Evolutionary conservation across 352 stramenopile species (phyloP).

Genomic region (Globisporangium echinulatum): DNA sequence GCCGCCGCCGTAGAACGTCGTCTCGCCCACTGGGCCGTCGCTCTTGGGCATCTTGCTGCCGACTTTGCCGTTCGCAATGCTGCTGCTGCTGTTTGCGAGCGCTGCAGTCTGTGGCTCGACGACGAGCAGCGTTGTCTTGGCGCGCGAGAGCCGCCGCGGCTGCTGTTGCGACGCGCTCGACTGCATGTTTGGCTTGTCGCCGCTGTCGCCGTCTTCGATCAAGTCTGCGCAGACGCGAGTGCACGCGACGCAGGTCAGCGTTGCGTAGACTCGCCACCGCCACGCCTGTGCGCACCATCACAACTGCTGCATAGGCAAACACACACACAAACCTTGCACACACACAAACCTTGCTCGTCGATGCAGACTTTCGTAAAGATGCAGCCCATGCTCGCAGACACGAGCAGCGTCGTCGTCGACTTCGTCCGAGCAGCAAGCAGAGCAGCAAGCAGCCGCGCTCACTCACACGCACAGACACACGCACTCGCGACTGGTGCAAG

Average conservation of each 20-base stretch:
- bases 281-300: background rate
- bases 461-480: no score
- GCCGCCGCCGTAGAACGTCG: slow-evolving; percentile 48
- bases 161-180: background rate
- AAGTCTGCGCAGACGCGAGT: background rate
- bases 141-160: slow-evolving; percentile 22
- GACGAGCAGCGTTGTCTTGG: slow-evolving; percentile 34
- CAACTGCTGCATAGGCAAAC: background rate
- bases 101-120: slow-evolving; percentile 14
- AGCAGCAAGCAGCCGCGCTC: no score
- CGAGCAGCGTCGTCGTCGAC: no score
- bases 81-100: slow-evolving; percentile 5
- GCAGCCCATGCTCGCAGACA: slow-evolving; percentile 12
- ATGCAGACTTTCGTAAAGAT: slow-evolving; percentile 17
- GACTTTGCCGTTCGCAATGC: background rate
- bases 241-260: background rate
- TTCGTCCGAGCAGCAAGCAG: no score
- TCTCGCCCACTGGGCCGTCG: slow-evolving; percentile 9
- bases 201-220: slow-evolving; percentile 10
- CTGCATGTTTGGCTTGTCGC: slow-evolving; percentile 8
- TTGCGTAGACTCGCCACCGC: background rate
- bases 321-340: background rate
- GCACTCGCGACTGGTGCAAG: no score
- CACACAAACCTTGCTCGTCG: slow-evolving; percentile 8
- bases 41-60: slow-evolving; percentile 7